These are phyloP conservation scores for Eutrema salsugineum DNA, from an alignment of 441 rosid genomes.

Conservation along the genomic window DNA sequence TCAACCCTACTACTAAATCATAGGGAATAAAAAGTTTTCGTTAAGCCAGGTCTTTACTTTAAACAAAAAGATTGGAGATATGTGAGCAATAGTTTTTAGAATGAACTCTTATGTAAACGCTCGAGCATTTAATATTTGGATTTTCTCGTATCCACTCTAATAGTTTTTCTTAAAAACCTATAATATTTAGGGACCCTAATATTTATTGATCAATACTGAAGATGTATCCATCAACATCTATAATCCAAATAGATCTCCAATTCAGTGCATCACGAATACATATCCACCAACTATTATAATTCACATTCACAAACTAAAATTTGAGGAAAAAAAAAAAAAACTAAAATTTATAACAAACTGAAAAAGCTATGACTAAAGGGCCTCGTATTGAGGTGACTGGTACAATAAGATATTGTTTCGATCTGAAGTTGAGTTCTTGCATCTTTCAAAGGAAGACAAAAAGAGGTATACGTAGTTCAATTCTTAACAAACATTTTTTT, in stretches of 20 bases:
- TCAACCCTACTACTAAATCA: background rate
- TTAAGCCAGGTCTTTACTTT: background rate
- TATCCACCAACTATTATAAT: constrained; percentile 7
- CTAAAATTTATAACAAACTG: background rate
- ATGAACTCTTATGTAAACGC: background rate
- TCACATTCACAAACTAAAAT: background rate
- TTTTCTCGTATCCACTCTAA: background rate
- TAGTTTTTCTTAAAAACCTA: background rate
- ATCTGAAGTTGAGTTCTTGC: background rate
- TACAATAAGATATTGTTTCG: background rate
- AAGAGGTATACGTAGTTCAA: background rate
- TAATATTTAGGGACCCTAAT: no score
- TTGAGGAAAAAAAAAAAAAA: no score
- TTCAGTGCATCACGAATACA: constrained; percentile 20
- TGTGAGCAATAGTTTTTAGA: background rate
- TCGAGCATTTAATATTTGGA: background rate
- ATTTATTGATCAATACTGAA: background rate
- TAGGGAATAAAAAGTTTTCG: background rate
- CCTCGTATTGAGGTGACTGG: background rate
- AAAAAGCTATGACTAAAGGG: background rate
- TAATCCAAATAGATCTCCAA: background rate
- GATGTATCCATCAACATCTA: background rate
- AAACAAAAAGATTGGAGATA: background rate
- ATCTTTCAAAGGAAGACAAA: background rate
- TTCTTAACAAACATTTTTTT: background rate